These are phyloP conservation scores for Gigaspora rosea DNA, from an alignment of 192 early-diverging fungal species.

Conservation along the genomic window DNA sequence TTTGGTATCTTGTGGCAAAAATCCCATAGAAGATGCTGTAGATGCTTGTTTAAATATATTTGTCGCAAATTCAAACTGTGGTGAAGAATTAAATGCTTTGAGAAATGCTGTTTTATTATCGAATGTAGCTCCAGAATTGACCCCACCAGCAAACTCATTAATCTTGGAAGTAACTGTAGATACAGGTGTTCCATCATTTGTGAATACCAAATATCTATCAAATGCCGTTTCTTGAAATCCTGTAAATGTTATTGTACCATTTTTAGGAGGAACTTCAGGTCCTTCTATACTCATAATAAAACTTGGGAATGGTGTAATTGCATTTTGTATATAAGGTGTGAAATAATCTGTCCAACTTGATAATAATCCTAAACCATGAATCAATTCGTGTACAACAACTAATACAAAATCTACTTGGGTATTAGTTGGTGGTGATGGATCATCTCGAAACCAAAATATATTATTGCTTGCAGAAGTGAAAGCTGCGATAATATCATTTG, in stretches of 20 bases:
- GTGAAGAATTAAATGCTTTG: neutral
- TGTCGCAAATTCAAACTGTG: neutral
- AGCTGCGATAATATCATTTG: neutral
- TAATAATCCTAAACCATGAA: conserved; percentile 14
- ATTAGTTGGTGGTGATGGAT: neutral
- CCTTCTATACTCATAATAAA: neutral
- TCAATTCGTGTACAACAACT: conserved; percentile 8
- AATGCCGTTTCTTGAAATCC: neutral
- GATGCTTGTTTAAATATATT: neutral
- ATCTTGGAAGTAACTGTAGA: neutral
- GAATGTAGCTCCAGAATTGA: neutral
- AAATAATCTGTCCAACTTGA: neutral
- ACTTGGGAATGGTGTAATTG: neutral
- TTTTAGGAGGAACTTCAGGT: neutral
- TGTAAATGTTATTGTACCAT: conserved; percentile 3
- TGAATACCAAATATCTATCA: conserved; percentile 5
- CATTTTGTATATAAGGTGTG: neutral
- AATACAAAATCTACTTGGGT: conserved; percentile 3
- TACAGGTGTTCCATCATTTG: neutral
- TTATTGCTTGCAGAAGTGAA: neutral
- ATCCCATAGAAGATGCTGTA: neutral
- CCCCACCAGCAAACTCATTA: neutral
- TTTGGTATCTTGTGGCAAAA: neutral
- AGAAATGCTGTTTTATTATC: neutral
- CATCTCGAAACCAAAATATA: neutral